Percentiles rank a stretch among this genome's conserved stretches.
phyloP scores from a whole-genome alignment of 192 early-diverging fungal species.

The Backusella macrospora region DNA sequence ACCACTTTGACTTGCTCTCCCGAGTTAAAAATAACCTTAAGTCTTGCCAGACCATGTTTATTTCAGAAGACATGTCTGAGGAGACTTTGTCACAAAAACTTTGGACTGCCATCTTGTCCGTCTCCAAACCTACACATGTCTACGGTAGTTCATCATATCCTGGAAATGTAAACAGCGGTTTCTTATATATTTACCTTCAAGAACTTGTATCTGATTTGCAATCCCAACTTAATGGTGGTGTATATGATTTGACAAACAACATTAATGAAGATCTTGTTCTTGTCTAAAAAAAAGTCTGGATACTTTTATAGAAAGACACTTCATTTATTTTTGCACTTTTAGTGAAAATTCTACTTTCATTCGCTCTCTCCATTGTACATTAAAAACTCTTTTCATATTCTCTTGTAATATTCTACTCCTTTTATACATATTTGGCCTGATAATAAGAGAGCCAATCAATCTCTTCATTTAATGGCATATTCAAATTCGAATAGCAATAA shows the following conservation, averaged over 20 bases:
- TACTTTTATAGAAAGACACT: slow-evolving; percentile 1
- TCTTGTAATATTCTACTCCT: slow-evolving; percentile 12
- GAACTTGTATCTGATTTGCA: slow-evolving; percentile 12
- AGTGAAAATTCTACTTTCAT: slow-evolving; percentile 1
- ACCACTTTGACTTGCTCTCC: not conserved
- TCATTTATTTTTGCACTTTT: not conserved
- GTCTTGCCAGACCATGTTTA: not conserved
- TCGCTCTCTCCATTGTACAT: not conserved
- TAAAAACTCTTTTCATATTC: not conserved
- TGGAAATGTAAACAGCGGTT: not conserved
- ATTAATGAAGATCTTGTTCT: slow-evolving; percentile 10
- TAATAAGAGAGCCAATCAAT: not conserved
- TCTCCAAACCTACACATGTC: not conserved
- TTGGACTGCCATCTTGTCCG: slow-evolving; percentile 9
- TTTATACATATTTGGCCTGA: not conserved
- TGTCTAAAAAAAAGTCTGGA: slow-evolving; percentile 3
- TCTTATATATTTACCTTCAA: not conserved
- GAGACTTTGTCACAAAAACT: not conserved
- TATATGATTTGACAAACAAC: slow-evolving; percentile 1
- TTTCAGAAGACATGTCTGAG: not conserved
- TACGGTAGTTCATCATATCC: not conserved
- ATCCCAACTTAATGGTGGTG: slow-evolving; percentile 4
- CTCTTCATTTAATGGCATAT: not conserved
- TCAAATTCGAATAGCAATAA: not conserved
- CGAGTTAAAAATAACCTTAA: not conserved